phyloP scores from a whole-genome alignment of 148 eudicot species.

The Heliamphora exappendiculata region DNA sequence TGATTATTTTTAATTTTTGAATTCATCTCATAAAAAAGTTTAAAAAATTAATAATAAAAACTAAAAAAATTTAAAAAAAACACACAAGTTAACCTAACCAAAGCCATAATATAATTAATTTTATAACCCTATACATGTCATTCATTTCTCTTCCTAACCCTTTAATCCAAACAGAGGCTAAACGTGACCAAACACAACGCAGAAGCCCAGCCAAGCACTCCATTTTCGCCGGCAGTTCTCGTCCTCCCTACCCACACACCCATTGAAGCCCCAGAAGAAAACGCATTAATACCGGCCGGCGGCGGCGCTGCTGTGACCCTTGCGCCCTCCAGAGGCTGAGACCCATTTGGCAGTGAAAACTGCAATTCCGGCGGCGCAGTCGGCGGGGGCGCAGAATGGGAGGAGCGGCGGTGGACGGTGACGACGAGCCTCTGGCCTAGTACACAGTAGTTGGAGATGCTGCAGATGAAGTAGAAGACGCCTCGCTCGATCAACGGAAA shows the following conservation, averaged over 20 bases:
- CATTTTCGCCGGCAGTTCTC: too few species aligned
- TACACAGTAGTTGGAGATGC: slow-evolving; percentile 13
- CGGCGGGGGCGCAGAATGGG: not conserved
- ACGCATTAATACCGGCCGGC: not conserved
- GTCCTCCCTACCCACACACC: too few species aligned
- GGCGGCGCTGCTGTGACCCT: not conserved
- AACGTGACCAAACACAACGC: not conserved
- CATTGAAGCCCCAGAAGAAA: not conserved
- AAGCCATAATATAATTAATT: too few species aligned
- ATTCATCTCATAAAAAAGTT: too few species aligned
- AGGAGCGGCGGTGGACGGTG: not conserved
- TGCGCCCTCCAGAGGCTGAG: not conserved
- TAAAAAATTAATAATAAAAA: too few species aligned
- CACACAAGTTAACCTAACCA: too few species aligned
- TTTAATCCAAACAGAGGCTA: too few species aligned
- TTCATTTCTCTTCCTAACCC: too few species aligned
- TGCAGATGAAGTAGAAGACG: slow-evolving; percentile 19
- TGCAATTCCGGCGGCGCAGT: not conserved
- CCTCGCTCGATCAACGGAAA: slow-evolving; percentile 9
- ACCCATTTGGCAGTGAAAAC: not conserved
- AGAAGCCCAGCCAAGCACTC: not conserved
- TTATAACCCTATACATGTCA: too few species aligned
- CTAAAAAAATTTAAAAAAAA: too few species aligned
- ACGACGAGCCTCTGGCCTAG: slow-evolving; percentile 18
- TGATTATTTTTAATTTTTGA: too few species aligned